Base-by-base conservation (phyloP, 208 protist species). In the Ichthyophonus hoferi region DNA sequence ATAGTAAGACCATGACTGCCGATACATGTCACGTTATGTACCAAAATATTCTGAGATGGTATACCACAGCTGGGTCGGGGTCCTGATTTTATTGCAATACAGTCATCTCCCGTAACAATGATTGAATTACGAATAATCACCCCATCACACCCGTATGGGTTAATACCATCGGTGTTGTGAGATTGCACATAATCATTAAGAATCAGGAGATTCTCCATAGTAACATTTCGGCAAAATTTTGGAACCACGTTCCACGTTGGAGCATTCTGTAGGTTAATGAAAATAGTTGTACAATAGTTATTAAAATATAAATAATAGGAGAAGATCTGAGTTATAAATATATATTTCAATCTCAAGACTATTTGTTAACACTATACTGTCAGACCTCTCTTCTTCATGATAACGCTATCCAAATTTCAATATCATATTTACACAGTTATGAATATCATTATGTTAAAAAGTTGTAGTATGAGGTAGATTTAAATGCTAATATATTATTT, bases 31-130 rank as follows among this genome's bases (percentile, higher is more conserved):
- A 85, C 81, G 40, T 85, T 85, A 50, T 85, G 14, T 7, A 85
- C 81, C 2, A 85, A 34, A 58, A 85, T 85, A 50, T 85, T 42
- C 38, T 85, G n/a, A 3, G 81, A 85, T 31, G 81, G 81, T 58
- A 85, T 85, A 14, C 81, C 81, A 58, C 81, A 85, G n/a, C n/a
- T 41, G 35, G 81, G 81, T 58, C 81, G 14, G 33, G 81, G 81
- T 2, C 81, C 81, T 37, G 81, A 85, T 33, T 85, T 85, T 31
- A 85, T 38, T 34, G 81, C 81, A 34, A 85, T 85, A 37, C 81
- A 85, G n/a, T 85, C 81, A 37, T 85, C 81, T 40, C 81, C 81
- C 3, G 81, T 85, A n/a, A 85, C 81, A 58, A 85, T 40, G 12
- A 85, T 38, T 3, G 81, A 58, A 50, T 85, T 58, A 37, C n/a